These are phyloP conservation scores for Nakazawaea holstii DNA, from an alignment of 805 yeast species.

Conservation along the genomic window DNA sequence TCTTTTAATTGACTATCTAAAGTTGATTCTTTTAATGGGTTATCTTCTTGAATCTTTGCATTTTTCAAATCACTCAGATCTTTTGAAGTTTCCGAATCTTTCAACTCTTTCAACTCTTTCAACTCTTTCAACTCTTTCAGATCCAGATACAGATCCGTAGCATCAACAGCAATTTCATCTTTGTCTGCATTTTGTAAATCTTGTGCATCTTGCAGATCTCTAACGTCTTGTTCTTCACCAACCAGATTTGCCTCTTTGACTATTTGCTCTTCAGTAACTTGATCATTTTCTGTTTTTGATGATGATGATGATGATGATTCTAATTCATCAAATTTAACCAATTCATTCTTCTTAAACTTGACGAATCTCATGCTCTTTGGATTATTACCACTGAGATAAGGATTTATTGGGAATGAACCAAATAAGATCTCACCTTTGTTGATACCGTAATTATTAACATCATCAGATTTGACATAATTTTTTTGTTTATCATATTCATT, in stretches of 20 bases:
- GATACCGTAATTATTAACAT: conserved; percentile 8
- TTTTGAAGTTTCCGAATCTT: too few relatives aligned
- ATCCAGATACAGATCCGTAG: too few relatives aligned
- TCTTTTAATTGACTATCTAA: too few relatives aligned
- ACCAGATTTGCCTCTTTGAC: neutral
- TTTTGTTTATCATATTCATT: conserved; percentile 9
- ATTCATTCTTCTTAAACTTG: conserved; percentile 23
- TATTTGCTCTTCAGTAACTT: neutral
- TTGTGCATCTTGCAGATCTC: too few relatives aligned
- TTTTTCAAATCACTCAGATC: too few relatives aligned
- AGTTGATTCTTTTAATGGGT: too few relatives aligned
- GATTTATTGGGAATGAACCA: conserved; percentile 25
- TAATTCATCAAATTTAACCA: conserved; percentile 21
- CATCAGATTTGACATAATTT: conserved; percentile 14
- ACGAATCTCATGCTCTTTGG: conserved; percentile 26
- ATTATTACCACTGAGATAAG: conserved; percentile 22
- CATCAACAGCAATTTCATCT: too few relatives aligned
- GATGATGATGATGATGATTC: neutral
- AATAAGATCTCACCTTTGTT: conserved; percentile 21
- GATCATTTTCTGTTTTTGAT: neutral
- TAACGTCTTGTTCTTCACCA: neutral
- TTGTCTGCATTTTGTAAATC: too few relatives aligned
- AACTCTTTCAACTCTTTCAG: too few relatives aligned
- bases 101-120: too few relatives aligned
- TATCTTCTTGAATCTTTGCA: too few relatives aligned